Evolutionary conservation across 805 yeast genomes (phyloP), one percentile per base, ranked within the genome.

Genomic region (Lipomyces chichibuensis): DNA sequence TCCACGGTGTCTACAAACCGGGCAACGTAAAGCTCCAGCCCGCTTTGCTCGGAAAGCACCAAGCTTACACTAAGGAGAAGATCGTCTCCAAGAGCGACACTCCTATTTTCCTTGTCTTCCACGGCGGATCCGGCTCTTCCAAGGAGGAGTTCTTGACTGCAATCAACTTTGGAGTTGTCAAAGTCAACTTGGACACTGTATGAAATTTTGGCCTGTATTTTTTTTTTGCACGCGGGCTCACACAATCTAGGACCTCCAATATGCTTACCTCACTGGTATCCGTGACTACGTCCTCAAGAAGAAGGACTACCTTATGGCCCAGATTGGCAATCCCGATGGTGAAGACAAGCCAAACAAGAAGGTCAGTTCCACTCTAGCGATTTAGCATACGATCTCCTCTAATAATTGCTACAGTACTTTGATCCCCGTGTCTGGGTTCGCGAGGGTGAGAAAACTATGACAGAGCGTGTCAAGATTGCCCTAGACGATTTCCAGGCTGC

Each of bases 361-460:
- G 33, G 55, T 52, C 14, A 52, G 55, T 25, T 3, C 4, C 35
- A 7, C 33, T 4, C 23, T 9, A 25, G 33, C n/a, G 8, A 27
- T 11, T 25, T 20, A 1, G n/a, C 23, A 11, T 52, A 13, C 11
- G n/a, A 29, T 7, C 9, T 29, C 33, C 9, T 25, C 55, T 29
- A 52, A 25, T 9, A 29, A 23, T 6, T 2, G n/a, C 17, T 17
- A 14, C 55, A 52, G 86, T 92, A 84, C 92, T 95, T 92, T 80
- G 99, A 95, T 85, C 99, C 99, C 84, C 94, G 99, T 89, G 98
- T 93, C 83, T 95, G 99, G 99, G 98, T 95, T 75, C 93, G 98
- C 88, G 98, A 94, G 85, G 98, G 99, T 87, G 99, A 95, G 87
- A 92, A 92, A 92, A 92, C 98, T 79, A 94, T 95, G 98, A 75